Conservation (phyloP, 2,329 filamentous ascomycete genomes). For the Pseudocercospora fijiensis region DNA sequence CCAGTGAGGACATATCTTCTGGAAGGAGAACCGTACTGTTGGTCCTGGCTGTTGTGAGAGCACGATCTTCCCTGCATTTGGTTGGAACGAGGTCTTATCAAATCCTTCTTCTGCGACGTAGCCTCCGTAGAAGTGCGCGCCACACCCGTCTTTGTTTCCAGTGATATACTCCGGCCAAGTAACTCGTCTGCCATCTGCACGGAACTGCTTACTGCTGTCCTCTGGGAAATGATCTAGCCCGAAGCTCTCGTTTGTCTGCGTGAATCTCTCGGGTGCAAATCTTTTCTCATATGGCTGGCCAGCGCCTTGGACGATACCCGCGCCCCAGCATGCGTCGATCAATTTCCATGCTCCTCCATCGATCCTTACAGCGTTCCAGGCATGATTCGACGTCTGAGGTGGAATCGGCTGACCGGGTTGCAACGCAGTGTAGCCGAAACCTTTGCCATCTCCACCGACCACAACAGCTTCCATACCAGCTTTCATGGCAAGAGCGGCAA, state of each 20-base stretch:
- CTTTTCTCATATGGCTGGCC: constrained; percentile 61
- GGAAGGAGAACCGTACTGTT: constrained; percentile 70
- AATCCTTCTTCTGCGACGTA: constrained; percentile 53
- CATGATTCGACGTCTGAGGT: constrained; percentile 61
- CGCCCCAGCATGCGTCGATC: constrained; percentile 89
- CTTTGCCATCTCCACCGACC: constrained; percentile 80
- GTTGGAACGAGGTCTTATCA: constrained; percentile 60
- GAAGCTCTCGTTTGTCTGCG: constrained; percentile 73
- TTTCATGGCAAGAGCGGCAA: constrained; percentile 71
- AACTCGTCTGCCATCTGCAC: constrained; percentile 65
- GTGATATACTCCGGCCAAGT: constrained; percentile 81
- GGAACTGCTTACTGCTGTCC: constrained; percentile 68
- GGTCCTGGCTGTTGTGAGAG: constrained; percentile 52
- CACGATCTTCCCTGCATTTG: constrained; percentile 59
- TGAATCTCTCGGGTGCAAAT: constrained; percentile 65
- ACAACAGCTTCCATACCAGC: constrained; percentile 77
- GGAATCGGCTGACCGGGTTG: constrained; percentile 66
- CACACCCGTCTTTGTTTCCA: constrained; percentile 53
- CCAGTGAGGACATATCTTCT: constrained; percentile 80
- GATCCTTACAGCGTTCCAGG: constrained; percentile 87
- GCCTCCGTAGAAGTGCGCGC: constrained; percentile 49
- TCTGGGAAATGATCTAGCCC: constrained; percentile 75
- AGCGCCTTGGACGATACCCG: constrained; percentile 62
- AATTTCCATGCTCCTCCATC: constrained; percentile 89
- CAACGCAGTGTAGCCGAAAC: constrained; percentile 68